Evolutionary conservation across 257 asterid species (phyloP), one percentile per base, ranked within the genome.

Genomic region (Cinchona pubescens): DNA sequence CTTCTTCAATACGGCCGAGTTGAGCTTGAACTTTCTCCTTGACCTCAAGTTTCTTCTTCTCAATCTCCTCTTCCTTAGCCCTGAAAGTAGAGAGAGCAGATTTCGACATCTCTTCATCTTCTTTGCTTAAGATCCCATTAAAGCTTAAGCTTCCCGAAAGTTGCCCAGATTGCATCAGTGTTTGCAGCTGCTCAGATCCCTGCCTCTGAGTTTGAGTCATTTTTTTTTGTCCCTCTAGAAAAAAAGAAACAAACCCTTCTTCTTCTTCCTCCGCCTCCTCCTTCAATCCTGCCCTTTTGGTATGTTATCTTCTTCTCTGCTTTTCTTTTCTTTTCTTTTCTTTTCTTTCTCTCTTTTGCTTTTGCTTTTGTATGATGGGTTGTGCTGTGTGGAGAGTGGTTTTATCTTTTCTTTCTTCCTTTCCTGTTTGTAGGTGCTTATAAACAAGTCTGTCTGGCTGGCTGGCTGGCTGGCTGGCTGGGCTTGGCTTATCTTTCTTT

Each of bases 11-110:
- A 32, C 99, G 96, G 46, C 97, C 99, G 45, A 95, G 82, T 89
- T 95, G 99, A 0, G 92, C 94, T 73, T 87, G 94, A 48, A 95
- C 98, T 77, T 79, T 95, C 84, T 95, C 98, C 87, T 74, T 90
- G 16, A 95, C 97, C 73, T 95, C 99, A 79, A 91, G 61, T 79
- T 91, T 92, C 92, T 83, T 95, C 90, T 90, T 95, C 91, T 95
- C 99, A 75, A 95, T 95, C 85, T 95, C 99, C 76, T 95, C 99
- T 74, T 95, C 99, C 73, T 92, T 95, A 35, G 98, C 99, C 80
- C 88, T 88, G 77, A 95, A 95, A 70, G 95, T 87, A 11, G 92
- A 83, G 38, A 95, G 96, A 1, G 98, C 99, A 60, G 99, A 92
- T 78, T 83, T 92, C 0, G 99, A 87, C 90, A 90, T 90, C 88